Conservation (phyloP, 345 rosid genomes). For the Eucalyptus cloeziana region DNA sequence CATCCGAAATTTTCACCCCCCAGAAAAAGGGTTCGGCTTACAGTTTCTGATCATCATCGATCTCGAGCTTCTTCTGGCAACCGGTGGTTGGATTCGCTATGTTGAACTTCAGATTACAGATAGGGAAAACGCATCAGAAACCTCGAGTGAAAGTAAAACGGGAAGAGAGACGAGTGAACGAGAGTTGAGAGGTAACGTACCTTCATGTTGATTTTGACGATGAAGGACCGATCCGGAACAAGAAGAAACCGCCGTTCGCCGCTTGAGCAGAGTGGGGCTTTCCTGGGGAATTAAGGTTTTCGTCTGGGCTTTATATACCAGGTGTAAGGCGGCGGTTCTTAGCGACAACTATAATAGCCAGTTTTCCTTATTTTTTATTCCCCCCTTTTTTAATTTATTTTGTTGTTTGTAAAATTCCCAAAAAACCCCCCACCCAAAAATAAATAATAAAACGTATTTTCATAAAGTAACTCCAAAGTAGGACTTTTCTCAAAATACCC, state of each 20-base stretch:
- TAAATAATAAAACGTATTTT: no score
- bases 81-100: slow-evolving; percentile 32
- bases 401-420: not conserved
- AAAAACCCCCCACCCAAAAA: not conserved
- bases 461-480: not conserved
- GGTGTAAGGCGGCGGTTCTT: not conserved
- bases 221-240: not conserved
- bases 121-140: not conserved
- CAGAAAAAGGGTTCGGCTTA: not conserved
- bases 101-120: slow-evolving; percentile 12
- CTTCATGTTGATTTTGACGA: not conserved
- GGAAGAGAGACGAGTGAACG: not conserved
- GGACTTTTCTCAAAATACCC: not conserved
- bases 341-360: not conserved
- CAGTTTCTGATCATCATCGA: slow-evolving; percentile 36
- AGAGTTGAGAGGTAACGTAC: not conserved
- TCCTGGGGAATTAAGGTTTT: not conserved
- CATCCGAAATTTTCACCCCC: not conserved
- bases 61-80: slow-evolving; percentile 38
- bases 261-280: not conserved
- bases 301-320: not conserved
- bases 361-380: not conserved
- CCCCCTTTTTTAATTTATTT: no score
- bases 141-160: not conserved
- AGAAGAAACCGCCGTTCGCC: not conserved